phyloP scores from a whole-genome alignment of 192 early-diverging fungal species.

The Cetraspora pellucida region DNA sequence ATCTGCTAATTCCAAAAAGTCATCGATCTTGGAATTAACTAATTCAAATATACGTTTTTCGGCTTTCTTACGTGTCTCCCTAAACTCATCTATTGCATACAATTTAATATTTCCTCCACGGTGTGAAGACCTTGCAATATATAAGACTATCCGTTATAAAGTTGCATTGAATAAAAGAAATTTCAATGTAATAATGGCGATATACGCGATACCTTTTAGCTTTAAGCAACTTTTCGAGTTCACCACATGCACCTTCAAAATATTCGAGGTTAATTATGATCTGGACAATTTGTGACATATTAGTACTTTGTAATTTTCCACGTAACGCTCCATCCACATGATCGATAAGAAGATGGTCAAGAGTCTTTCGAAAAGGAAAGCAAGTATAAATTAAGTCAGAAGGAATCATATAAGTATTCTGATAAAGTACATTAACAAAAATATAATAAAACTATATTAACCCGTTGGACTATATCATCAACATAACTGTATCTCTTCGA shows the following conservation, averaged over 20 bases:
- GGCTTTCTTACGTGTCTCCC: constrained; percentile 65
- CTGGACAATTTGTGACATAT: constrained; percentile 82
- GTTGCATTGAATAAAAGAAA: too few relatives aligned
- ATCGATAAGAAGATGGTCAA: constrained; percentile 72
- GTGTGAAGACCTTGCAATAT: constrained; percentile 52
- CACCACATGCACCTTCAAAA: constrained; percentile 65
- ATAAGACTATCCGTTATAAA: background rate
- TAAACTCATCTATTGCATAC: constrained; percentile 66
- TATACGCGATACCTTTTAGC: constrained; percentile 19
- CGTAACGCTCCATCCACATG: constrained; percentile 69
- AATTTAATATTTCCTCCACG: constrained; percentile 61
- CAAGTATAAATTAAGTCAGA: background rate
- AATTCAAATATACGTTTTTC: constrained; percentile 83
- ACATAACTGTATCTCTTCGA: constrained; percentile 81
- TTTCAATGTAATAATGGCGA: too few relatives aligned
- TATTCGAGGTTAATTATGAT: constrained; percentile 83
- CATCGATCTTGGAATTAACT: constrained; percentile 79
- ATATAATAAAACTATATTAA: constrained; percentile 23
- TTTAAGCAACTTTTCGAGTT: constrained; percentile 79
- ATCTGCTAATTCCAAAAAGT: constrained; percentile 77
- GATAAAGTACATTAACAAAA: background rate
- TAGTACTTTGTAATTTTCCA: constrained; percentile 65
- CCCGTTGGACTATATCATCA: constrained; percentile 84
- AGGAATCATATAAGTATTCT: background rate
- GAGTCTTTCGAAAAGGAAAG: constrained; percentile 41